Percentiles rank a stretch among this genome's conserved stretches.
phyloP scores from a whole-genome alignment of 2,329 filamentous ascomycete species.

The Ascochyta fabae region DNA sequence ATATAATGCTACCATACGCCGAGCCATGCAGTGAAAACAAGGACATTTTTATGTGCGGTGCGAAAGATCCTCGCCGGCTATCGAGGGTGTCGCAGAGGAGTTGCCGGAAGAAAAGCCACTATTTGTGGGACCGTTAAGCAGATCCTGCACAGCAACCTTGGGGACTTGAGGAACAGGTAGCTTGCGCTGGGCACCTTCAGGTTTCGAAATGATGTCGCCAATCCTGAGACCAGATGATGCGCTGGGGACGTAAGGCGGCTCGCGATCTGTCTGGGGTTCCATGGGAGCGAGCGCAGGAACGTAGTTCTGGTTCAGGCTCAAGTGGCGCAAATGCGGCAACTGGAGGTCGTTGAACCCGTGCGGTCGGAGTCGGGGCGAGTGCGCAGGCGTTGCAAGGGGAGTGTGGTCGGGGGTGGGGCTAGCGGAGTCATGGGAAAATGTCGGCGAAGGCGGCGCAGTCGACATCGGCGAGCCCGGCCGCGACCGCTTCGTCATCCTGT shows the following conservation, averaged over 20 bases:
- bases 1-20: conserved; percentile 44
- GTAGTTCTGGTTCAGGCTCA: conserved; percentile 65
- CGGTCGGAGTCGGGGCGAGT: conserved; percentile 88
- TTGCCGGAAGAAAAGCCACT: conserved; percentile 75
- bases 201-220: conserved; percentile 88
- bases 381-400: conserved; percentile 94
- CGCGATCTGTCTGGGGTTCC: conserved; percentile 68
- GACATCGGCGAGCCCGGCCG: conserved; percentile 93
- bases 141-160: conserved; percentile 85
- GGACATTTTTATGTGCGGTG: conserved; percentile 41
- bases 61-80: conserved; percentile 65
- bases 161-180: conserved; percentile 90
- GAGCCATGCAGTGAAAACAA: conserved; percentile 30
- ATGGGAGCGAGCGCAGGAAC: conserved; percentile 73
- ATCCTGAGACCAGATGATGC: conserved; percentile 74
- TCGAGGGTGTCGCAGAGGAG: conserved; percentile 78
- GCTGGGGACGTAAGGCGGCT: conserved; percentile 64
- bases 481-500: conserved; percentile 83
- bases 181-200: conserved; percentile 87
- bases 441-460: conserved; percentile 93
- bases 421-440: conserved; percentile 93
- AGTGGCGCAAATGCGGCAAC: conserved; percentile 81
- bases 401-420: conserved; percentile 97
- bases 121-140: conserved; percentile 65
- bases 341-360: conserved; percentile 75